A percentile compares a stretch with the other conserved stretches of the same genome.
Evolutionary conservation across 1,139 yeast species (phyloP).

Genomic region (Zygotorulaspora mrakii): DNA sequence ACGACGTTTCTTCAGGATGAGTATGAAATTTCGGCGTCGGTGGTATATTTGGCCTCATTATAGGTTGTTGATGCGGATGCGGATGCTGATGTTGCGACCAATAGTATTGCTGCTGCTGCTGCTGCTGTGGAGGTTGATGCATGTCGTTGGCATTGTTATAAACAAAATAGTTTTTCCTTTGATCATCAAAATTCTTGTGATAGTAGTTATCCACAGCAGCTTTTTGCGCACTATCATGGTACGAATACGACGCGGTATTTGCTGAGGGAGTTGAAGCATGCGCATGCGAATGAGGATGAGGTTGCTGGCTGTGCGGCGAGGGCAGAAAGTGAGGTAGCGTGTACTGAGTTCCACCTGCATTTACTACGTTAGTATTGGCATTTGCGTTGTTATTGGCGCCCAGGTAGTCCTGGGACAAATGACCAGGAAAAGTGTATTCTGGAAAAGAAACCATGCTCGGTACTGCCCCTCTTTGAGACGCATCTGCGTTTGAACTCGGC

Average conservation of each 20-base stretch:
- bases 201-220: slow-evolving; percentile 15
- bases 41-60: slow-evolving; percentile 17
- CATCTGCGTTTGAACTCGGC: background rate
- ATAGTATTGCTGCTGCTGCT: slow-evolving; percentile 14
- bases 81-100: slow-evolving; percentile 15
- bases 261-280: background rate
- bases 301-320: slow-evolving; percentile 9
- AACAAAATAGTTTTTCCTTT: slow-evolving; percentile 4
- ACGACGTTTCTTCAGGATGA: too few relatives aligned
- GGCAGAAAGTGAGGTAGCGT: slow-evolving; percentile 11
- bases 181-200: slow-evolving; percentile 8
- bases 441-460: slow-evolving; percentile 2
- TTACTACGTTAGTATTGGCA: too few relatives aligned
- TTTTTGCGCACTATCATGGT: slow-evolving; percentile 15
- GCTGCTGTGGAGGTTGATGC: slow-evolving; percentile 1
- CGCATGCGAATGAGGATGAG: background rate
- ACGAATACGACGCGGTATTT: slow-evolving; percentile 8
- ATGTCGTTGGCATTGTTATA: background rate
- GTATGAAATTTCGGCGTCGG: slow-evolving; percentile 3
- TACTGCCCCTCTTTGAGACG: background rate
- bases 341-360: background rate
- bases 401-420: background rate
- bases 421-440: background rate
- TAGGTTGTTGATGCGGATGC: slow-evolving; percentile 18
- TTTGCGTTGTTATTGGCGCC: background rate